Conservation (phyloP, 108 stramenopile species). For the Nannochloropsis salina region DNA sequence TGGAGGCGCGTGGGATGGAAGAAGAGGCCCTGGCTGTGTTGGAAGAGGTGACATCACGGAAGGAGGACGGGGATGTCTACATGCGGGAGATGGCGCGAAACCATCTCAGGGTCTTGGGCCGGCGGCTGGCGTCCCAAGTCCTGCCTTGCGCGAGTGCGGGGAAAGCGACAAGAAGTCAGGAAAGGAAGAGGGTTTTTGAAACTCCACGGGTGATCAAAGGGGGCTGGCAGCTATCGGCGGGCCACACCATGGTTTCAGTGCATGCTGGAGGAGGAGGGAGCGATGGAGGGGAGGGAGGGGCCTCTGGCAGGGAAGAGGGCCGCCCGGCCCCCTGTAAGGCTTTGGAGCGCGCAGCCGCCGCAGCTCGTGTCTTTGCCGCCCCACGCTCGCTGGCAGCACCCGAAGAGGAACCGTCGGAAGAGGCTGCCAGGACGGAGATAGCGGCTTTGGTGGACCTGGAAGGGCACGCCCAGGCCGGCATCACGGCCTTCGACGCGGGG, state of each 20-base stretch:
- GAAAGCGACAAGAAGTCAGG: too few species aligned
- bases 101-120: neutral
- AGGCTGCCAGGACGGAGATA: neutral
- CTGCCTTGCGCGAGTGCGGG: too few species aligned
- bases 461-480: neutral
- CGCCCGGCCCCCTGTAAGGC: too few species aligned
- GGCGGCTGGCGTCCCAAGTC: neutral
- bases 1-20: neutral
- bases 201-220: neutral
- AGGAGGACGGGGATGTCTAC: neutral
- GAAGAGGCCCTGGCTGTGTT: neutral
- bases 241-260: neutral
- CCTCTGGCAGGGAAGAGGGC: neutral
- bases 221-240: neutral
- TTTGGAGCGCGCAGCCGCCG: too few species aligned
- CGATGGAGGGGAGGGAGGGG: neutral
- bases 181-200: neutral
- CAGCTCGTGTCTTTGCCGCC: too few species aligned
- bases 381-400: too few species aligned
- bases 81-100: neutral
- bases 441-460: neutral
- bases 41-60: neutral
- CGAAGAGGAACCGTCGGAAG: neutral
- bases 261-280: neutral
- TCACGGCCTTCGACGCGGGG: neutral